Evolutionary conservation across 106 monocot genomes (phyloP).

Genomic region (Xerophyta viscosa): DNA sequence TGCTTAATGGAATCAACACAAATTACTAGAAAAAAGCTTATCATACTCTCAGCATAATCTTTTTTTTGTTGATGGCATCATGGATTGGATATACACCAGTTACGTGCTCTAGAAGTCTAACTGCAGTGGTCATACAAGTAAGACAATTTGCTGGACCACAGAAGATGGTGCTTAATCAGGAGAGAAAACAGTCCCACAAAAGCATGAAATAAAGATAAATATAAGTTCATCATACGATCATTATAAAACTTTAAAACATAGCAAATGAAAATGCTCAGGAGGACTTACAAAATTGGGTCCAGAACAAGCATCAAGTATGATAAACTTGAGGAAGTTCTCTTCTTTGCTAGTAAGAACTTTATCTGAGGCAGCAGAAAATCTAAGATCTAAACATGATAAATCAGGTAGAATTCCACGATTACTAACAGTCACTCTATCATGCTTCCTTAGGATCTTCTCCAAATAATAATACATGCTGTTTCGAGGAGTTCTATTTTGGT

Average conservation of each 20-base stretch:
- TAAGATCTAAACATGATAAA: constrained; percentile 26
- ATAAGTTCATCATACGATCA: background rate
- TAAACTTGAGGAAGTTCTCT: constrained; percentile 43
- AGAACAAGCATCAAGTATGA: constrained; percentile 48
- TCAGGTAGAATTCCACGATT: constrained; percentile 40
- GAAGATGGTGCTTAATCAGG: no score
- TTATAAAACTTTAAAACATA: background rate
- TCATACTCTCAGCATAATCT: no score
- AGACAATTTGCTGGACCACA: no score
- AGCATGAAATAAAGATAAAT: background rate
- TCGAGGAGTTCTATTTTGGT: background rate
- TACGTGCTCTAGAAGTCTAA: no score
- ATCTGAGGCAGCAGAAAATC: constrained; percentile 29
- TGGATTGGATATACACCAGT: no score
- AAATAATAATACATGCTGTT: constrained; percentile 36
- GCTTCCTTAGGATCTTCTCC: constrained; percentile 53
- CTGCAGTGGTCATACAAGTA: background rate
- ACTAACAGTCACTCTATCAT: constrained; percentile 37
- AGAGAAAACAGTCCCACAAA: background rate
- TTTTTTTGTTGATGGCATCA: no score
- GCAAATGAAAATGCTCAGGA: background rate
- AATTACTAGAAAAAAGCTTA: no score
- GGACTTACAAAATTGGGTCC: constrained; percentile 58
- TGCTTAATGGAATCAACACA: no score
- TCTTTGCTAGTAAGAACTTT: constrained; percentile 45